Percentiles rank a stretch among this genome's conserved stretches.
phyloP scores from a whole-genome alignment of 306 rosid species.

The Pyrus communis region DNA sequence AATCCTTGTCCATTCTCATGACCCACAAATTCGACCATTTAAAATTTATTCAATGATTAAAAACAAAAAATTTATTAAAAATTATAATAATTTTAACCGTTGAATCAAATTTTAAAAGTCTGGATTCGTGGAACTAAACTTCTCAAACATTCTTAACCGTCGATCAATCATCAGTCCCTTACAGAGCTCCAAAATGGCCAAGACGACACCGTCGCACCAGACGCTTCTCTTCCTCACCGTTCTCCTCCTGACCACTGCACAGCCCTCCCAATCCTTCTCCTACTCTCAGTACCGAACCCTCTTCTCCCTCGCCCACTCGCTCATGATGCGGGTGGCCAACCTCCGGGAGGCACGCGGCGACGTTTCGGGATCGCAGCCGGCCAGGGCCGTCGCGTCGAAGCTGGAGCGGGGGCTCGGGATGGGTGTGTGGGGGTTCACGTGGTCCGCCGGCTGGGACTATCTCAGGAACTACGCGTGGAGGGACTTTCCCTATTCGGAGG shows the following conservation, averaged over 20 bases:
- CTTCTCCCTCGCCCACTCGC: constrained; percentile 58
- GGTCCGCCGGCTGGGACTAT: constrained; percentile 67
- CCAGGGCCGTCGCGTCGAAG: constrained; percentile 35
- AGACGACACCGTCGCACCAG: constrained; percentile 27
- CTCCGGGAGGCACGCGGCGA: constrained; percentile 74
- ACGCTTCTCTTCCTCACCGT: constrained; percentile 14
- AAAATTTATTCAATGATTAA: too few relatives aligned
- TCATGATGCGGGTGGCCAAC: constrained; percentile 59
- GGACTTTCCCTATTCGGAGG: constrained; percentile 32
- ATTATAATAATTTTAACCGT: too few relatives aligned
- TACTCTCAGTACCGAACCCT: constrained; percentile 34
- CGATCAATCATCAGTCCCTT: neutral
- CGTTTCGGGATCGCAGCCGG: constrained; percentile 47
- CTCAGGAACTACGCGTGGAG: constrained; percentile 47
- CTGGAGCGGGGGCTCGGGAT: constrained; percentile 39
- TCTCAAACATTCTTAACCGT: neutral
- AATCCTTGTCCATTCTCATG: too few relatives aligned
- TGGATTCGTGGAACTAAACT: neutral
- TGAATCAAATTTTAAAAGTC: too few relatives aligned
- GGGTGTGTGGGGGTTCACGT: constrained; percentile 37
- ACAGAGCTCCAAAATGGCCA: constrained; percentile 20
- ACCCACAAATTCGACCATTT: too few relatives aligned
- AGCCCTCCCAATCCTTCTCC: constrained; percentile 40
- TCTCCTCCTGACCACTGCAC: constrained; percentile 31
- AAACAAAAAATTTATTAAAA: too few relatives aligned